phyloP scores from a whole-genome alignment of 176 grass and related monocot genomes.

The Poa annua region DNA sequence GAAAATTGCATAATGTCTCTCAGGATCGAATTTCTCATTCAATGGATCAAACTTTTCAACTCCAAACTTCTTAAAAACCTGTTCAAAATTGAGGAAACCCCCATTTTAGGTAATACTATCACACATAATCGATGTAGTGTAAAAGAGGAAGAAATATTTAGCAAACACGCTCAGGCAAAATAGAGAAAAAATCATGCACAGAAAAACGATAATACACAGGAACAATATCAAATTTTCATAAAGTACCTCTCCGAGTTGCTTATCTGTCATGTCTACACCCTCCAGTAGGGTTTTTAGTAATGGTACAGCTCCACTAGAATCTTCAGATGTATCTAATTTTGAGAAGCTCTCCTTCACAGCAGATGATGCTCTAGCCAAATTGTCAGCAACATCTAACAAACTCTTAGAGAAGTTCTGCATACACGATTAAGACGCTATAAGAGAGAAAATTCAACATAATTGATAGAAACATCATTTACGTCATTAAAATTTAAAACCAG shows the following conservation, averaged over 20 bases:
- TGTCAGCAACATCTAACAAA: slow-evolving; percentile 75
- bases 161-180: background rate
- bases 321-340: slow-evolving; percentile 67
- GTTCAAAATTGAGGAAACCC: slow-evolving; percentile 25
- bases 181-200: background rate
- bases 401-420: slow-evolving; percentile 71
- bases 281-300: slow-evolving; percentile 69
- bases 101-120: background rate
- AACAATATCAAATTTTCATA: background rate
- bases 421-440: slow-evolving; percentile 19
- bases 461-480: background rate
- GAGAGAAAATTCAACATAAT: background rate
- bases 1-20: slow-evolving; percentile 63
- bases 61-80: slow-evolving; percentile 79
- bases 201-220: background rate
- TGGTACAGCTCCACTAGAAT: slow-evolving; percentile 66
- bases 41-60: slow-evolving; percentile 64
- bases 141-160: background rate
- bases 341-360: slow-evolving; percentile 72
- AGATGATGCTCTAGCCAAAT: slow-evolving; percentile 64
- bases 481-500: background rate
- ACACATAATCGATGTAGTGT: background rate
- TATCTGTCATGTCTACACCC: slow-evolving; percentile 80
- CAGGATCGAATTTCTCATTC: slow-evolving; percentile 69
- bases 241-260: slow-evolving; percentile 76